Evolutionary conservation across 768 basidiomycete species (phyloP).

Genomic region (Daedalea quercina): DNA sequence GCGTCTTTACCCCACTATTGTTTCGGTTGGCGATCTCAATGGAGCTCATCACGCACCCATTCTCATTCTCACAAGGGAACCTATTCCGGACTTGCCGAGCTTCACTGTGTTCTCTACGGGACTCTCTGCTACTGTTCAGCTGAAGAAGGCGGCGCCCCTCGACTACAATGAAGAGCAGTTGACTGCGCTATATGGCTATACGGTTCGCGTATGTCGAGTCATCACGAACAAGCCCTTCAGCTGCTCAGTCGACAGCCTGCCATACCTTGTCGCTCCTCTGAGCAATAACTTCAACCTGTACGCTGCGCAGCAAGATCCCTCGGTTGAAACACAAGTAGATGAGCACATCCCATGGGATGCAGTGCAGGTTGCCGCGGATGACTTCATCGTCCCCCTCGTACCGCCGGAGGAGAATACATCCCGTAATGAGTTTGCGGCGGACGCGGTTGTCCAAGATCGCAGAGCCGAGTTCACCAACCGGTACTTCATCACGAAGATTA

Average conservation of each 20-base stretch:
- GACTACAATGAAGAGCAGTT: constrained; percentile 39
- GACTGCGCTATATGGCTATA: constrained; percentile 50
- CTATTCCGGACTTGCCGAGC: constrained; percentile 48
- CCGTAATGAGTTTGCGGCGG: constrained; percentile 40
- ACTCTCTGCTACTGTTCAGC: constrained; percentile 32
- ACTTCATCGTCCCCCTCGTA: constrained; percentile 45
- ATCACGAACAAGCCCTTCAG: constrained; percentile 62
- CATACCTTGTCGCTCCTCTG: constrained; percentile 67
- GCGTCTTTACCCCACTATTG: constrained; percentile 51
- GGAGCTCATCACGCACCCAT: constrained; percentile 47
- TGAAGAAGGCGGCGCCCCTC: constrained; percentile 44
- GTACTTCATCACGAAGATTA: constrained; percentile 49
- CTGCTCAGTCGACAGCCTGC: constrained; percentile 46
- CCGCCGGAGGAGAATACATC: constrained; percentile 21
- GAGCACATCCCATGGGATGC: constrained; percentile 58
- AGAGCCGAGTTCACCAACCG: constrained; percentile 70
- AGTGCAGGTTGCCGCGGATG: constrained; percentile 43
- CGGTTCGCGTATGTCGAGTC: constrained; percentile 53
- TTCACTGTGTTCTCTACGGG: constrained; percentile 61
- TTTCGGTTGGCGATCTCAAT: constrained; percentile 29
- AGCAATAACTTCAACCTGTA: constrained; percentile 28
- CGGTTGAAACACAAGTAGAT: constrained; percentile 25
- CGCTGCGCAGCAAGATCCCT: constrained; percentile 11
- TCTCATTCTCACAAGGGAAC: constrained; percentile 57
- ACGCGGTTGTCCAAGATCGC: constrained; percentile 72